Evolutionary conservation across 305 asterid genomes (phyloP).

Genomic region (Stenogyne calaminthoides): DNA sequence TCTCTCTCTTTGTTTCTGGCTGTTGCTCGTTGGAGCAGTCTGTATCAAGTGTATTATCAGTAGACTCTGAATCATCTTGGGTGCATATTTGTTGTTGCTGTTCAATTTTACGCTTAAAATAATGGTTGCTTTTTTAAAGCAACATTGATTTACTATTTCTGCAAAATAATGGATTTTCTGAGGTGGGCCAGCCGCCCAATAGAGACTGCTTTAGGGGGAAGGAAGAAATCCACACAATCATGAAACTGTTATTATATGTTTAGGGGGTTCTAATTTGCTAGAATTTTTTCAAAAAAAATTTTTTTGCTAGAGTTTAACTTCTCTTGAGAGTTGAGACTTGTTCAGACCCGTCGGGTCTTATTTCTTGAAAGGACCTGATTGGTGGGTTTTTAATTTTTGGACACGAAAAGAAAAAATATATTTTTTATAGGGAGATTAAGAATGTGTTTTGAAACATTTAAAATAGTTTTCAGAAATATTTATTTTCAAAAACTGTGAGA

Average conservation of each 20-base stretch:
- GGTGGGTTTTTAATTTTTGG: too few relatives aligned
- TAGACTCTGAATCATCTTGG: neutral
- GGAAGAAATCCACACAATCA: neutral
- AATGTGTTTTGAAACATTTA: too few relatives aligned
- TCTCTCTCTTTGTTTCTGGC: neutral
- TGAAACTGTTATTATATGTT: neutral
- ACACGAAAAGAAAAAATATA: too few relatives aligned
- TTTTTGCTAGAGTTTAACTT: neutral
- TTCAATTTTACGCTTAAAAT: neutral
- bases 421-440: too few relatives aligned
- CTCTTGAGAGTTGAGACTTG: too few relatives aligned
- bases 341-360: too few relatives aligned
- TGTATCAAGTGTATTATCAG: constrained; percentile 1
- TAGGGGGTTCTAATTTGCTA: neutral
- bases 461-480: too few relatives aligned
- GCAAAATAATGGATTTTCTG: neutral
- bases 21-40: neutral
- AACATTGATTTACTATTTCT: neutral
- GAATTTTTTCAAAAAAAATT: too few relatives aligned
- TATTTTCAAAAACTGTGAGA: too few relatives aligned
- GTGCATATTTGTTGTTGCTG: neutral
- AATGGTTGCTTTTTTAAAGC: neutral
- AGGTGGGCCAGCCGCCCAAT: constrained; percentile 2
- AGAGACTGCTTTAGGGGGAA: constrained; percentile 17
- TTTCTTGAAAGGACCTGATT: too few relatives aligned